These are phyloP conservation scores for Microthlaspi erraticum DNA, from an alignment of 345 rosid species.

Conservation along the genomic window DNA sequence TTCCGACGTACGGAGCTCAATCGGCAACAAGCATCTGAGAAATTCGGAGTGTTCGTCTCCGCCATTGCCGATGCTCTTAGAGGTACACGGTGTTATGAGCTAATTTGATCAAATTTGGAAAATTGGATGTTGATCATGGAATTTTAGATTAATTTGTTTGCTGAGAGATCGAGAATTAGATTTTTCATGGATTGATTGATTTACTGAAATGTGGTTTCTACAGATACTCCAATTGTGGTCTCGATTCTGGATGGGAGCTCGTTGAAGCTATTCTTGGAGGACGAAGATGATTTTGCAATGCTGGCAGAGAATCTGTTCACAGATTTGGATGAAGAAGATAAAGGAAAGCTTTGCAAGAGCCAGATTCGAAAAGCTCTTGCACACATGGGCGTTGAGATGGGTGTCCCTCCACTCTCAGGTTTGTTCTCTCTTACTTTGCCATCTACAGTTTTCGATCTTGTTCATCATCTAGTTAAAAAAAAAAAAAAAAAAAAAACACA, in stretches of 20 bases:
- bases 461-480: too few relatives aligned
- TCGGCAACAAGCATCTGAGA: conserved; percentile 48
- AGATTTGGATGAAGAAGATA: conserved; percentile 79
- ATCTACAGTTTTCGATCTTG: not conserved
- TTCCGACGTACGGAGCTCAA: conserved; percentile 50
- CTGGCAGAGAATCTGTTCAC: conserved; percentile 89
- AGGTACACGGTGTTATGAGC: conserved; percentile 46
- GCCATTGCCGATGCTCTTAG: conserved; percentile 68
- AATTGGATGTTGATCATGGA: conserved; percentile 17
- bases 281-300: conserved; percentile 97
- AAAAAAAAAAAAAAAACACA: too few relatives aligned
- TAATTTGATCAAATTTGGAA: not conserved
- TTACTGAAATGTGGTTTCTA: conserved; percentile 1
- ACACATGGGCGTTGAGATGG: conserved; percentile 86
- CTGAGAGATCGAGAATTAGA: not conserved
- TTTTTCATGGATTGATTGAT: conserved; percentile 12
- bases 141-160: not conserved
- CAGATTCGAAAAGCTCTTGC: conserved; percentile 64
- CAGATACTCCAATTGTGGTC: conserved; percentile 70
- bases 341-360: conserved; percentile 73
- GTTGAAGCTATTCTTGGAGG: conserved; percentile 66
- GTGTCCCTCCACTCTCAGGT: conserved; percentile 89
- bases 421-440: conserved; percentile 25
- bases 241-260: conserved; percentile 72
- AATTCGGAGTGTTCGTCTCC: conserved; percentile 52